phyloP scores from a whole-genome alignment of 2,329 filamentous ascomycete species.

The Fusarium goolgardi region DNA sequence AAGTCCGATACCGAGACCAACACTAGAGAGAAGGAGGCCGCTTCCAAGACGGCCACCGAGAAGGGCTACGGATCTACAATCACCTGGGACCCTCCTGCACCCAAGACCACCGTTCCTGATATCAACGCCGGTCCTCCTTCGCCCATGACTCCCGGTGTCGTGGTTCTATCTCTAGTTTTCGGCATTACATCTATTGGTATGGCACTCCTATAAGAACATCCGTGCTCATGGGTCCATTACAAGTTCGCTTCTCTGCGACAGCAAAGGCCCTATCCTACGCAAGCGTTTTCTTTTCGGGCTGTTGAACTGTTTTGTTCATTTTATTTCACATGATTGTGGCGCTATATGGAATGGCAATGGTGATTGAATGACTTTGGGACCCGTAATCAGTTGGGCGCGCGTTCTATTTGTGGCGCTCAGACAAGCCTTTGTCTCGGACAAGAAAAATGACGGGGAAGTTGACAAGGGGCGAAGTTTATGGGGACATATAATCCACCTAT shows the following conservation, averaged over 20 bases:
- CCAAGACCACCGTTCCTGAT: constrained; percentile 40
- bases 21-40: constrained; percentile 21
- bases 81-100: constrained; percentile 40
- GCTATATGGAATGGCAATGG: constrained; percentile 29
- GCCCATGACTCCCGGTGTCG: constrained; percentile 35
- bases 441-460: constrained; percentile 21
- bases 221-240: not conserved
- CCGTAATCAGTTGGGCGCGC: constrained; percentile 21
- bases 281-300: constrained; percentile 9
- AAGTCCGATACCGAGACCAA: constrained; percentile 13
- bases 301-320: constrained; percentile 12
- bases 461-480: constrained; percentile 1
- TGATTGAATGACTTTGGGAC: constrained; percentile 14
- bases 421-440: constrained; percentile 30
- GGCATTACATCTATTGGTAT: constrained; percentile 44
- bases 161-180: constrained; percentile 43
- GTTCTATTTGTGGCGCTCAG: constrained; percentile 41
- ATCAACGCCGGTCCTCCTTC: constrained; percentile 39
- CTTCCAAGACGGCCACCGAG: constrained; percentile 23
- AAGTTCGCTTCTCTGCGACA: not conserved
- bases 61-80: constrained; percentile 23
- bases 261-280: not conserved
- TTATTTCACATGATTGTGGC: constrained; percentile 31
- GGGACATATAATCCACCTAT: not conserved
- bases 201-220: constrained; percentile 23